phyloP scores from a whole-genome alignment of 495 filamentous ascomycete species.

The Xylaria castorea region DNA sequence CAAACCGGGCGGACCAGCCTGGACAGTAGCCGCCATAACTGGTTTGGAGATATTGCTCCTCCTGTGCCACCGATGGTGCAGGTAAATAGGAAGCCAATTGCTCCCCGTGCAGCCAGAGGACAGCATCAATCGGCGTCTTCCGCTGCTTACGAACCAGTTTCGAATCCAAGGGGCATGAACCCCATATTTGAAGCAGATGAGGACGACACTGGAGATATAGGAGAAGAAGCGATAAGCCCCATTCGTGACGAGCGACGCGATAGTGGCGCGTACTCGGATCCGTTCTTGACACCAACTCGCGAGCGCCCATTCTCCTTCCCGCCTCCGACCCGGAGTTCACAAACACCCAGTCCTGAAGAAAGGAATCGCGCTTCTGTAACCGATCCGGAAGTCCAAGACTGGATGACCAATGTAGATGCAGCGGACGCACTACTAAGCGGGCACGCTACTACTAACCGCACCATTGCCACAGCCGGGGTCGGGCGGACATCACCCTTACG shows the following conservation, averaged over 20 bases:
- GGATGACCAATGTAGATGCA: conserved; percentile 66
- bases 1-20: conserved; percentile 36
- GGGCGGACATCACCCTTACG: conserved; percentile 24
- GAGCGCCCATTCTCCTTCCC: conserved; percentile 33
- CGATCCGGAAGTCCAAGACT: conserved; percentile 63
- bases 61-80: conserved; percentile 26
- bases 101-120: conserved; percentile 30
- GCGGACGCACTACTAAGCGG: conserved; percentile 55
- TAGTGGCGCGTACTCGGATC: conserved; percentile 44
- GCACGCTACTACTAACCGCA: conserved; percentile 19
- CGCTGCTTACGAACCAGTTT: conserved; percentile 36
- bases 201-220: conserved; percentile 57
- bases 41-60: conserved; percentile 34
- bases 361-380: conserved; percentile 34
- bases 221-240: conserved; percentile 35
- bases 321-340: conserved; percentile 33
- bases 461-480: conserved; percentile 8
- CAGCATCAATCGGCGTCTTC: conserved; percentile 25
- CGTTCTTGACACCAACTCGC: conserved; percentile 51
- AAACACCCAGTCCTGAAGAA: conserved; percentile 42
- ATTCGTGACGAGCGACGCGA: conserved; percentile 33
- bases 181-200: conserved; percentile 72
- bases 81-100: conserved; percentile 35
- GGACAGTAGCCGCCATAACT: conserved; percentile 32
- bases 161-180: conserved; percentile 49